Conservation (phyloP, 352 stramenopile species). For the Phytophthora pluvialis region DNA sequence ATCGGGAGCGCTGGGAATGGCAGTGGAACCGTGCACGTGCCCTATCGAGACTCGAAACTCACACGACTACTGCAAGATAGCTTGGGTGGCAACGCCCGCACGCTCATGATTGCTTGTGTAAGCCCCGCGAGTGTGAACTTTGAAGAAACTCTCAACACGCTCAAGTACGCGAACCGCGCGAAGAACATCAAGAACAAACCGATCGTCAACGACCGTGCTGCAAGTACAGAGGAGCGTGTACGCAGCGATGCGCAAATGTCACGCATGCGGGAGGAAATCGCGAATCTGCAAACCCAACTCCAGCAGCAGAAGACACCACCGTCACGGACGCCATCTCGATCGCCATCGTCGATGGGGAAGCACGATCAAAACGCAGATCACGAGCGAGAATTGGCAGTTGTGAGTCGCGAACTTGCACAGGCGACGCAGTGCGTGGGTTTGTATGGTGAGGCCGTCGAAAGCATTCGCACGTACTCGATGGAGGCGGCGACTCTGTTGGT, state of each 20-base stretch:
- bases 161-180: conserved; percentile 98
- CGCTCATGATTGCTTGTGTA: conserved; percentile 92
- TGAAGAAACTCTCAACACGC: conserved; percentile 97
- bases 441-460: conserved; percentile 58
- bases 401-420: conserved; percentile 43
- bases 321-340: conserved; percentile 20
- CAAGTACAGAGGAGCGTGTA: conserved; percentile 55
- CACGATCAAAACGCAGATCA: conserved; percentile 8
- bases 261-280: conserved; percentile 84
- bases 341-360: conserved; percentile 15
- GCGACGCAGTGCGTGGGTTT: conserved; percentile 47
- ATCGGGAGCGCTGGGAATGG: conserved; percentile 31
- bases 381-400: conserved; percentile 14
- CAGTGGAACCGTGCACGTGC: conserved; percentile 66
- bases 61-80: conserved; percentile 89
- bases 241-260: conserved; percentile 62
- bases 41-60: conserved; percentile 93
- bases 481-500: conserved; percentile 77
- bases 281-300: conserved; percentile 70
- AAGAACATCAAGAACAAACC: conserved; percentile 99
- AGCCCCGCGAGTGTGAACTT: conserved; percentile 84
- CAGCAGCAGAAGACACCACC: conserved; percentile 51
- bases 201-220: conserved; percentile 93
- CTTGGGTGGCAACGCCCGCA: conserved; percentile 90
- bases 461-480: conserved; percentile 61